Evolutionary conservation across 352 stramenopile species (phyloP).

Genomic region (Thalassiosira oceanica): DNA sequence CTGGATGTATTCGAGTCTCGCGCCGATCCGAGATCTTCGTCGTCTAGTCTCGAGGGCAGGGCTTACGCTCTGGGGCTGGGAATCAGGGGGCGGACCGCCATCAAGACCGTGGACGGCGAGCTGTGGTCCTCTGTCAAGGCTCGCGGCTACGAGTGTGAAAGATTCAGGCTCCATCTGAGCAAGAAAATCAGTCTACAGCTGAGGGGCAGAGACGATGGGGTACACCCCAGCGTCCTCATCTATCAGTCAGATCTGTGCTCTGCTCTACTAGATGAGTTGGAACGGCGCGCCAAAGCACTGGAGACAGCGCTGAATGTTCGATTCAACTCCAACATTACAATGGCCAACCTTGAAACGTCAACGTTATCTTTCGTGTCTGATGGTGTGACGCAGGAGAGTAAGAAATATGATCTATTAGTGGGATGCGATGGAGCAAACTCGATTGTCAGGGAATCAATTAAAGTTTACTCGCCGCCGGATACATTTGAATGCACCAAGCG

Average conservation of each 20-base stretch:
- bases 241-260: constrained; percentile 73
- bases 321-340: constrained; percentile 46
- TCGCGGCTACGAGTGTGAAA: constrained; percentile 60
- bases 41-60: constrained; percentile 15
- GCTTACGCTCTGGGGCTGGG: constrained; percentile 72
- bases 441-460: constrained; percentile 46
- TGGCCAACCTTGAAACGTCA: constrained; percentile 40
- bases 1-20: constrained; percentile 62
- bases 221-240: constrained; percentile 65
- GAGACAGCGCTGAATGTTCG: constrained; percentile 22
- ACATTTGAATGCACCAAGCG: constrained; percentile 9
- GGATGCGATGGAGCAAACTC: constrained; percentile 77
- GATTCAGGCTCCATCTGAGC: constrained; percentile 57
- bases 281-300: constrained; percentile 8
- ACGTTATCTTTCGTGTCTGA: constrained; percentile 14
- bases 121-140: constrained; percentile 57
- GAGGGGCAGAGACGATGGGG: constrained; percentile 7
- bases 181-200: constrained; percentile 37
- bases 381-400: constrained; percentile 4
- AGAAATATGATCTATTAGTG: constrained; percentile 62
- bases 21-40: constrained; percentile 40
- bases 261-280: constrained; percentile 60
- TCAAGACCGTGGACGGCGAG: constrained; percentile 47
- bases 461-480: constrained; percentile 22
- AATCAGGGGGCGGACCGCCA: constrained; percentile 52